These are phyloP conservation scores for Solanum lycopersicoides DNA, from an alignment of 257 asterid genomes.

Conservation along the genomic window DNA sequence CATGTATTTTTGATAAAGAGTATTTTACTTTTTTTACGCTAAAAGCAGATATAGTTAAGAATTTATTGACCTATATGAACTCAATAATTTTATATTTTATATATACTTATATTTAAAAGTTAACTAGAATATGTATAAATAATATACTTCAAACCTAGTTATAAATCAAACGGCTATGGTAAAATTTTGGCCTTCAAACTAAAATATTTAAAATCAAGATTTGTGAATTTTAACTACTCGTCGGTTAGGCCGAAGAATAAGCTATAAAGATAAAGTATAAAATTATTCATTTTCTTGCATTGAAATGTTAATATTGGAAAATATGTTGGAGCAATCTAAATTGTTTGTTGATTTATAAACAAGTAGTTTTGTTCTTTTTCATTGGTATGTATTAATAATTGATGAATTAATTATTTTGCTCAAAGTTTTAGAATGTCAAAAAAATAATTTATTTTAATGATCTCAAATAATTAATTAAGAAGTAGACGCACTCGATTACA, in stretches of 20 bases:
- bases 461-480: neutral
- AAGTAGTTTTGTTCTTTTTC: neutral
- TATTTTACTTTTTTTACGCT: neutral
- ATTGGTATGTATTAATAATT: neutral
- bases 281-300: neutral
- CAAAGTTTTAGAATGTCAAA: neutral
- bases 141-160: too few relatives aligned
- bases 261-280: neutral
- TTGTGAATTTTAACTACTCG: neutral
- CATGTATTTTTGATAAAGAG: neutral
- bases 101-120: neutral
- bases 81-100: neutral
- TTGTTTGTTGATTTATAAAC: neutral
- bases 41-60: neutral
- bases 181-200: too few relatives aligned
- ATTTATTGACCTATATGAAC: fast-evolving
- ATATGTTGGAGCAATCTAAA: neutral
- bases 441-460: neutral
- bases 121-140: neutral
- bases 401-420: neutral
- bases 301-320: neutral
- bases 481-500: neutral
- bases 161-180: neutral
- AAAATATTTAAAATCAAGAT: too few relatives aligned
- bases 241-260: neutral